These are phyloP conservation scores for Salvia sclarea DNA, from an alignment of 305 asterid species.

Conservation along the genomic window DNA sequence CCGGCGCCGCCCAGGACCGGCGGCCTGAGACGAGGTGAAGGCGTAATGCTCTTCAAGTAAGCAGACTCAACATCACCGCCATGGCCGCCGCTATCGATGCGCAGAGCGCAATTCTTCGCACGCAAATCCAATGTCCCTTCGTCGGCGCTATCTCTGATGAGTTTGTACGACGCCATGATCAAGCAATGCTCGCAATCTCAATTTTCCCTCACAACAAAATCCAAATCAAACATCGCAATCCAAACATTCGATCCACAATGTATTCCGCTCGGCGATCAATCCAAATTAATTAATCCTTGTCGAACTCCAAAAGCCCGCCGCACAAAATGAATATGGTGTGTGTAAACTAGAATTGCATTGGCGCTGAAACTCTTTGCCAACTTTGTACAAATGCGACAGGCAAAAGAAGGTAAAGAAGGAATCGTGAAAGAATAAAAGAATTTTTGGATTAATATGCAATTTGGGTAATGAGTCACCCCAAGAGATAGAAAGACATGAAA, in stretches of 20 bases:
- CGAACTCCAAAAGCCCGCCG: conserved; percentile 14
- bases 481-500: conserved; percentile 31
- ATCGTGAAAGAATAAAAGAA: not conserved
- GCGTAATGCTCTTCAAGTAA: conserved; percentile 27
- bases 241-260: not conserved
- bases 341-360: not conserved
- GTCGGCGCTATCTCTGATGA: conserved; percentile 29
- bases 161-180: conserved; percentile 46
- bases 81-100: conserved; percentile 26
- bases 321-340: not conserved
- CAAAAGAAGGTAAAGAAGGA: not conserved
- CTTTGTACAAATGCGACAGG: not conserved
- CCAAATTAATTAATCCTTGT: not conserved
- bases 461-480: not conserved
- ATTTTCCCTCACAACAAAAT: not conserved
- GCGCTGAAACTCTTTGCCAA: not conserved
- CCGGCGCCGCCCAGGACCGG: not conserved
- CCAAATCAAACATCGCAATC: not conserved
- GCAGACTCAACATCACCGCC: conserved; percentile 35
- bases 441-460: not conserved
- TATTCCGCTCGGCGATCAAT: not conserved
- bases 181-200: conserved; percentile 14
- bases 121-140: conserved; percentile 31
- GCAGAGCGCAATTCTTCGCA: conserved; percentile 30
- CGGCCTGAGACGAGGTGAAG: conserved; percentile 27